phyloP scores from a whole-genome alignment of 2,329 filamentous ascomycete species.

The Apiospora phragmitis region DNA sequence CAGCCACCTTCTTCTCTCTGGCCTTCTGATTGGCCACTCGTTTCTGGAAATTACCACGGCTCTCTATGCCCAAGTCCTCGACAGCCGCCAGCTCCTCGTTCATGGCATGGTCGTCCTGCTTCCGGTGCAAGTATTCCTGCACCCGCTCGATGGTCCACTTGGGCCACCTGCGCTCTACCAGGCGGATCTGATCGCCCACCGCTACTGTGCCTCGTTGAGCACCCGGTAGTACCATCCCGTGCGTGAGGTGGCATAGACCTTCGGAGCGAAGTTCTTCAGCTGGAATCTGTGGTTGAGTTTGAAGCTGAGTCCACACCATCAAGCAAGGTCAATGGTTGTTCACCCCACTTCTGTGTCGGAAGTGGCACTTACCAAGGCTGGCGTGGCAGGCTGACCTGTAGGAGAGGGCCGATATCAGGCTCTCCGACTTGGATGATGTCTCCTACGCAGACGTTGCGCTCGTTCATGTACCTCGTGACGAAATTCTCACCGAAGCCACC shows the following conservation, averaged over 20 bases:
- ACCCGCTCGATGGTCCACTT: slow-evolving; percentile 63
- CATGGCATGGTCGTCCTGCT: slow-evolving; percentile 50
- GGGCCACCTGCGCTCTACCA: slow-evolving; percentile 57
- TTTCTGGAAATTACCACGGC: slow-evolving; percentile 46
- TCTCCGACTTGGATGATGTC: slow-evolving; percentile 53
- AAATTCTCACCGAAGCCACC: slow-evolving; percentile 68
- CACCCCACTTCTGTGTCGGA: background rate
- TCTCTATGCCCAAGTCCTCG: slow-evolving; percentile 50
- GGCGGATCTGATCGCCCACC: slow-evolving; percentile 55
- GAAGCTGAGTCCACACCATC: slow-evolving; percentile 45
- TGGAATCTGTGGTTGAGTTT: slow-evolving; percentile 70
- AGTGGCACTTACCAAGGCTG: slow-evolving; percentile 41
- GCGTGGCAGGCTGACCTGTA: slow-evolving; percentile 62
- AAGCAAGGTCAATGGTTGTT: background rate
- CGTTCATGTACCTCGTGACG: slow-evolving; percentile 58
- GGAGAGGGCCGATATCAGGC: slow-evolving; percentile 26
- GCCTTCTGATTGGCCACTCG: slow-evolving; percentile 50
- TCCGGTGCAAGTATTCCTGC: slow-evolving; percentile 62
- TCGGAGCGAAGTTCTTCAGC: slow-evolving; percentile 60
- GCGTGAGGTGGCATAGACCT: slow-evolving; percentile 55
- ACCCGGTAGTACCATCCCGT: slow-evolving; percentile 70
- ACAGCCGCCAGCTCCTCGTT: slow-evolving; percentile 53
- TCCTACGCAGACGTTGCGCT: slow-evolving; percentile 66
- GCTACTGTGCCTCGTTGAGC: slow-evolving; percentile 50
- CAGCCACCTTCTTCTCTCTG: slow-evolving; percentile 26